These are phyloP conservation scores for Stemphylium vesicarium DNA, from an alignment of 2,329 filamentous ascomycete species.

Conservation along the genomic window DNA sequence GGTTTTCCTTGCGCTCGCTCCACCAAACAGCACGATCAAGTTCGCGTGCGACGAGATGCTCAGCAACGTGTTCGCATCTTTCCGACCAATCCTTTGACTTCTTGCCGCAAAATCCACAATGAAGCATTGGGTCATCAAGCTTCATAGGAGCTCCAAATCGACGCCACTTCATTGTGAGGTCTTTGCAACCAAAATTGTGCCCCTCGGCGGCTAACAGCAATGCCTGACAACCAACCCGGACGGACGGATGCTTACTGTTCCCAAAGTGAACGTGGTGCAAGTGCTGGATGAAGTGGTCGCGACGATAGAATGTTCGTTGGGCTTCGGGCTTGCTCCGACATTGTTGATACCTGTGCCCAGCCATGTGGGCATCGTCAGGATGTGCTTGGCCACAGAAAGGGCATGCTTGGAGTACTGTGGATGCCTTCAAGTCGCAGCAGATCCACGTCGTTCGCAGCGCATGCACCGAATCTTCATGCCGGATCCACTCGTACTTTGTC, in stretches of 20 bases:
- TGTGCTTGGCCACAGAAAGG: conserved; percentile 41
- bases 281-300: conserved; percentile 46
- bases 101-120: conserved; percentile 46
- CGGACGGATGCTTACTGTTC: conserved; percentile 43
- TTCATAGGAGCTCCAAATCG: conserved; percentile 45
- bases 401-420: conserved; percentile 31
- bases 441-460: conserved; percentile 49
- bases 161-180: conserved; percentile 44
- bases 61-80: conserved; percentile 42
- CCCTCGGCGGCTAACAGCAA: conserved; percentile 37
- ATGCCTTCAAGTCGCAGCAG: conserved; percentile 40
- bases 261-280: conserved; percentile 46
- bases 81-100: conserved; percentile 40
- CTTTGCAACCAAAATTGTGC: conserved; percentile 45
- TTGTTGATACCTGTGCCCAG: conserved; percentile 45
- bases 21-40: conserved; percentile 42
- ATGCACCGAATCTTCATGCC: conserved; percentile 47
- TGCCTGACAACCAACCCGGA: conserved; percentile 41
- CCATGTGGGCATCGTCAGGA: conserved; percentile 45
- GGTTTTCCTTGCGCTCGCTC: conserved; percentile 40
- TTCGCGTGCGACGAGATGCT: conserved; percentile 40
- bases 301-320: conserved; percentile 46
- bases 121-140: conserved; percentile 44
- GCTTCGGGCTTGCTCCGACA: conserved; percentile 43
- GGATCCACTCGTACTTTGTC: conserved; percentile 48